Conservation (phyloP, 768 basidiomycete genomes). For the Macrolepiota albuminosa region DNA sequence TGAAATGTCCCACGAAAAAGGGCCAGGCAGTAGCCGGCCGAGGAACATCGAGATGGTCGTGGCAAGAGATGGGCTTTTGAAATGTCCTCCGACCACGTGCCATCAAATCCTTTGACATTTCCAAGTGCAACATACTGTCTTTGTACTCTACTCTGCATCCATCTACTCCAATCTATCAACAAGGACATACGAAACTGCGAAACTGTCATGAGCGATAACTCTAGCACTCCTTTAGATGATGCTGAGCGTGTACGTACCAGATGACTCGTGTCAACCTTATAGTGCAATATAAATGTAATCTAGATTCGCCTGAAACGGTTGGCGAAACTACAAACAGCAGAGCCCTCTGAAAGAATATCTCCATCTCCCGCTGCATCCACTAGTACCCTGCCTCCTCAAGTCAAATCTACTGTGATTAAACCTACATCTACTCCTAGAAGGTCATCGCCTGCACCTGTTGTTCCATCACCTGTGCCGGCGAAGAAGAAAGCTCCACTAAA, state of each 20-base stretch:
- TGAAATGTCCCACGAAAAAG: slow-evolving; percentile 11
- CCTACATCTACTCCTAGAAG: slow-evolving; percentile 32
- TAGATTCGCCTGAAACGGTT: slow-evolving; percentile 92
- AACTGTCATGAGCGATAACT: slow-evolving; percentile 33
- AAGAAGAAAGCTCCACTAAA: slow-evolving; percentile 50
- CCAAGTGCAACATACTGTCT: background rate
- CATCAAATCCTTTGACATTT: background rate
- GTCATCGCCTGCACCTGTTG: slow-evolving; percentile 25
- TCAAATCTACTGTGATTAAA: slow-evolving; percentile 28
- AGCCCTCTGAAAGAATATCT: slow-evolving; percentile 26
- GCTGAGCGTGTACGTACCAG: slow-evolving; percentile 64
- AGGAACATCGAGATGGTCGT: slow-evolving; percentile 11
- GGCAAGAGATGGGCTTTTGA: background rate
- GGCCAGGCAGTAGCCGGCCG: slow-evolving; percentile 5
- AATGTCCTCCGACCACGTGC: slow-evolving; percentile 13
- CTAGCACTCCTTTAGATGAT: slow-evolving; percentile 60
- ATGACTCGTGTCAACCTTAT: background rate
- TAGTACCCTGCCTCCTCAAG: slow-evolving; percentile 22
- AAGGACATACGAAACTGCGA: slow-evolving; percentile 1
- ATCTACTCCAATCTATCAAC: slow-evolving; percentile 6
- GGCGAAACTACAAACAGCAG: slow-evolving; percentile 65
- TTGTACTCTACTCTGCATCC: background rate
- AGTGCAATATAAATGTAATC: background rate
- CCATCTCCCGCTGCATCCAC: slow-evolving; percentile 35
- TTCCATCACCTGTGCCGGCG: slow-evolving; percentile 27